Evolutionary conservation across 176 grass and related monocot species (phyloP), one percentile per base, ranked within the genome.

Genomic region (Avena insularis): DNA sequence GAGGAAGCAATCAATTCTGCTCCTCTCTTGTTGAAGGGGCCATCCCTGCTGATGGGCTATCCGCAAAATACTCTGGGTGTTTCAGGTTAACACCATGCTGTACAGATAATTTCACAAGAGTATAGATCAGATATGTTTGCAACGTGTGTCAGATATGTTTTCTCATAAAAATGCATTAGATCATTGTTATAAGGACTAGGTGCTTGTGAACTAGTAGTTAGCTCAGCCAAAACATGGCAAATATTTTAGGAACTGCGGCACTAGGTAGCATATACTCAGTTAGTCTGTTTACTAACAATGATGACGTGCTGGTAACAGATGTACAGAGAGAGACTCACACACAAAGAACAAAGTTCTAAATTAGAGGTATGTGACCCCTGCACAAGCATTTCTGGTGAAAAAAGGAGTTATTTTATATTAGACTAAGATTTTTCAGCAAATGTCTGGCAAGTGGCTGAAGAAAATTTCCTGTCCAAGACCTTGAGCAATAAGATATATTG

Each of bases 51-150:
- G 90, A 96, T 29, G 90, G 94, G 91, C 77, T 93, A 86, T 96
- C 90, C 19, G 94, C 92, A 8, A 99, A 96, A 75, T 96, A 99
- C 66, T 99, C 94, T 0, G 93, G 89, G 77, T 96, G 97, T 84
- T 94, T 96, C 83, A 99, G 87, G 90, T 96, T 99, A 85, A 99
- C 92, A 83, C 94, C 97, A 67, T 99, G 90, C 94, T 99, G 89
- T 65, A 83, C 80, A 60, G 68, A 51, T 74, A 57, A 75, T 55
- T 48, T 54, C 16, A 63, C 10, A 50, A 6, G 14, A 49, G 40
- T 45, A 12, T 40, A 60, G 25, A 84, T 85, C 20, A 81, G n/a
- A 54, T 19, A 65, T 74, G 46, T 74, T 72, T 80, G 35, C 10
- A 15, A 85, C 21, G 12, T 0, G 16, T 36, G 16, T 75, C 58